Conservation (phyloP, 306 rosid species). For the Urtica urens region DNA sequence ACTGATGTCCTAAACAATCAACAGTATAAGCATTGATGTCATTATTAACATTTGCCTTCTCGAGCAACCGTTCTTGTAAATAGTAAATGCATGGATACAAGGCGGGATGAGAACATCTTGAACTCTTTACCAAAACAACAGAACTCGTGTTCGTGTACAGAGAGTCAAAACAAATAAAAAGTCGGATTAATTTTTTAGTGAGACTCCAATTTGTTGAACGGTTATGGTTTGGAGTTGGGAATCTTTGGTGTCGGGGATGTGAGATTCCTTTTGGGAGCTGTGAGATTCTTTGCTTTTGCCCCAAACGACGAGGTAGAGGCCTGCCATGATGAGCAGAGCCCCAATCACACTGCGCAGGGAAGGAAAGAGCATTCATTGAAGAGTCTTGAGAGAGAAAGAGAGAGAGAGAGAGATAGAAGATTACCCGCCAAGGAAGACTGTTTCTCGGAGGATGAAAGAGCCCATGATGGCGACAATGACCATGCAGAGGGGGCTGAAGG, state of each 20-base stretch:
- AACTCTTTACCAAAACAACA: too few relatives aligned
- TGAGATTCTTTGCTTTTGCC: slow-evolving; percentile 78
- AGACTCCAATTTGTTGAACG: slow-evolving; percentile 10
- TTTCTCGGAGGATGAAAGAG: slow-evolving; percentile 44
- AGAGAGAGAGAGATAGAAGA: too few relatives aligned
- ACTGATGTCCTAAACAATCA: slow-evolving; percentile 51
- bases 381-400: background rate
- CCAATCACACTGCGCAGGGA: slow-evolving; percentile 49
- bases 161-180: background rate
- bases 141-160: too few relatives aligned
- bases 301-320: slow-evolving; percentile 73
- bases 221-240: slow-evolving; percentile 20
- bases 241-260: slow-evolving; percentile 19
- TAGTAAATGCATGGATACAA: too few relatives aligned
- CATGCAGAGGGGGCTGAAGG: slow-evolving; percentile 70
- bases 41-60: too few relatives aligned
- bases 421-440: slow-evolving; percentile 69
- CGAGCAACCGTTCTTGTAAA: too few relatives aligned
- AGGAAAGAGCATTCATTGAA: background rate
- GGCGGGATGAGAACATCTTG: too few relatives aligned
- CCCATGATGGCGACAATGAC: slow-evolving; percentile 74
- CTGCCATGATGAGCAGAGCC: slow-evolving; percentile 46
- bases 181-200: background rate
- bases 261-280: too few relatives aligned
- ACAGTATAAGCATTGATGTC: background rate